Percentiles rank a stretch among this genome's conserved stretches.
These are phyloP conservation scores for Solanum tarapatanum DNA, from an alignment of 257 asterid species.

Conservation along the genomic window DNA sequence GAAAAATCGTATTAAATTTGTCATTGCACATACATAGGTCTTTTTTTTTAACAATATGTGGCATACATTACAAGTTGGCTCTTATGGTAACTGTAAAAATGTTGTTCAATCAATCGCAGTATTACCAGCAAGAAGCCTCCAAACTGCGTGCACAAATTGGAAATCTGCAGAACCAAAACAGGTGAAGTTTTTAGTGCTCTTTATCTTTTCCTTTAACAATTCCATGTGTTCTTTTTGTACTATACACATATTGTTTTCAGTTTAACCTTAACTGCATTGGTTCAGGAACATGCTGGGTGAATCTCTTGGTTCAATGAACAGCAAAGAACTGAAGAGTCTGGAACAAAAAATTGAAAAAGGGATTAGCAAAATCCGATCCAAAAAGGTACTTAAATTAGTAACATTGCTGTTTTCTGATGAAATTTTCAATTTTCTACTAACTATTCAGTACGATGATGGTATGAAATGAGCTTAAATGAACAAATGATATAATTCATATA, in stretches of 20 bases:
- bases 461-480: not conserved
- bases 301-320: constrained; percentile 34
- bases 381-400: constrained; percentile 32
- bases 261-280: not conserved
- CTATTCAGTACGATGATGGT: not conserved
- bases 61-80: not conserved
- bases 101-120: constrained; percentile 24
- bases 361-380: constrained; percentile 59
- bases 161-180: constrained; percentile 68
- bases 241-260: not conserved
- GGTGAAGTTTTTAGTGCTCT: constrained; percentile 16
- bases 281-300: constrained; percentile 76
- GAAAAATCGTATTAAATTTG: not conserved
- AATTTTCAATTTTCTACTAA: not conserved
- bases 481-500: not conserved
- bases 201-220: not conserved
- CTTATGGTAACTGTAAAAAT: not conserved
- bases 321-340: constrained; percentile 55
- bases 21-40: not conserved
- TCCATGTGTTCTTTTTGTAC: not conserved
- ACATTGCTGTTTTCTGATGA: not conserved
- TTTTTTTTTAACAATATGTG: not conserved
- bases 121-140: constrained; percentile 82
- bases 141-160: constrained; percentile 68
- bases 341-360: constrained; percentile 70